Percentiles rank a stretch among this genome's conserved stretches.
Evolutionary conservation across 2,329 filamentous ascomycete genomes (phyloP).

Genomic region (Arachnomyces sp.): DNA sequence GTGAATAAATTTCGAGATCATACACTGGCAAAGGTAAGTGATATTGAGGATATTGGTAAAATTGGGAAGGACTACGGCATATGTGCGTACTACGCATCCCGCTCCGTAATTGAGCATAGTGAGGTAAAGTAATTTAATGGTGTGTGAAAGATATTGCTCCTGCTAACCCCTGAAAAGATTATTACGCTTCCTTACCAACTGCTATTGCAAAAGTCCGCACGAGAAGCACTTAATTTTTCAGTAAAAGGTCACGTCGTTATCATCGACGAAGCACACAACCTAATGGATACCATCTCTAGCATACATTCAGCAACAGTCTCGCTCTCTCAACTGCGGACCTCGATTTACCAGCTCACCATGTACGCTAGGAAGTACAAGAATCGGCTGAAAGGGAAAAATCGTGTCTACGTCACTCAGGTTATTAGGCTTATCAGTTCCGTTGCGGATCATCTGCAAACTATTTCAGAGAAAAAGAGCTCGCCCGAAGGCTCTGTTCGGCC

Average conservation of each 20-base stretch:
- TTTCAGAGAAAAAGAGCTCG: slow-evolving; percentile 31
- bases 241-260: slow-evolving; percentile 86
- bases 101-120: slow-evolving; percentile 69
- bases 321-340: slow-evolving; percentile 63
- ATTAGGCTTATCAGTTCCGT: slow-evolving; percentile 77
- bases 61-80: slow-evolving; percentile 72
- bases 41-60: slow-evolving; percentile 82
- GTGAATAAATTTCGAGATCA: slow-evolving; percentile 79
- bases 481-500: slow-evolving; percentile 63
- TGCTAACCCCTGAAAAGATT: slow-evolving; percentile 44
- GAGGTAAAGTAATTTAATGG: slow-evolving; percentile 44
- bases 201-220: slow-evolving; percentile 74
- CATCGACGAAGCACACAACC: slow-evolving; percentile 94
- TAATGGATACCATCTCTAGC: slow-evolving; percentile 87
- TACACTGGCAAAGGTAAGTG: slow-evolving; percentile 72
- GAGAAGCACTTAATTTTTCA: slow-evolving; percentile 79
- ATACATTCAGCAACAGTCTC: slow-evolving; percentile 76
- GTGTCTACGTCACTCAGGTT: slow-evolving; percentile 83
- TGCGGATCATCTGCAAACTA: slow-evolving; percentile 57
- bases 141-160: slow-evolving; percentile 2
- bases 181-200: slow-evolving; percentile 89
- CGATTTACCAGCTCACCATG: slow-evolving; percentile 65
- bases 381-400: slow-evolving; percentile 80
- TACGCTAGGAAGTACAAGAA: slow-evolving; percentile 87
- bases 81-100: slow-evolving; percentile 94